These are phyloP conservation scores for Copromyces sp. DNA, from an alignment of 495 filamentous ascomycete species.

Conservation along the genomic window DNA sequence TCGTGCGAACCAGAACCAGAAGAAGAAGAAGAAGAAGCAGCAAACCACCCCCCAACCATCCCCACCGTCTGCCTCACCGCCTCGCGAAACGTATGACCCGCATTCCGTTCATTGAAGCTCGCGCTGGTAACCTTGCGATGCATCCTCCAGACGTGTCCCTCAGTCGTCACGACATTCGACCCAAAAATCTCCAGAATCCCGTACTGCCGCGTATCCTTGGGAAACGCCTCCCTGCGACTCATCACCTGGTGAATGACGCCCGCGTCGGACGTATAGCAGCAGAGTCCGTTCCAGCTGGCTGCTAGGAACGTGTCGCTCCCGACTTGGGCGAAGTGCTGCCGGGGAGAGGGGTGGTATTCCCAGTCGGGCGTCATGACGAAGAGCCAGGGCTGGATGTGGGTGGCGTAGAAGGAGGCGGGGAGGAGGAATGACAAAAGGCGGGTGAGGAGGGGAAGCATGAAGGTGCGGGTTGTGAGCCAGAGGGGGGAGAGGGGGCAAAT, in stretches of 20 bases:
- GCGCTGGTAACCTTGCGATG: constrained; percentile 60
- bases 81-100: constrained; percentile 52
- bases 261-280: constrained; percentile 44
- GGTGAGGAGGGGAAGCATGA: constrained; percentile 41
- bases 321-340: constrained; percentile 27
- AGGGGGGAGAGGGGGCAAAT: constrained; percentile 30
- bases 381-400: constrained; percentile 12
- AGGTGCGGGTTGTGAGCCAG: constrained; percentile 37
- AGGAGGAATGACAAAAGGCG: constrained; percentile 37
- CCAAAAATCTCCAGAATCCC: constrained; percentile 50
- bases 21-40: not conserved
- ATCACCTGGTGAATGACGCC: constrained; percentile 52
- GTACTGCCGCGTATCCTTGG: constrained; percentile 53
- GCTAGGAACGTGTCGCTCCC: constrained; percentile 40
- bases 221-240: constrained; percentile 51
- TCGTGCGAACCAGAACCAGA: not conserved
- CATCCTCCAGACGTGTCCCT: constrained; percentile 52
- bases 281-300: constrained; percentile 37
- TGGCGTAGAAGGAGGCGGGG: constrained; percentile 17
- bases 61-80: constrained; percentile 46
- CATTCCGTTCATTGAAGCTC: constrained; percentile 64
- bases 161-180: constrained; percentile 52
- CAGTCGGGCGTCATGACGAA: constrained; percentile 25
- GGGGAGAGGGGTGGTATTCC: constrained; percentile 21
- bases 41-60: constrained; percentile 44